These are phyloP conservation scores for Hemisphaericaspora xylanilytica DNA, from an alignment of 1,139 yeast species.

Conservation along the genomic window DNA sequence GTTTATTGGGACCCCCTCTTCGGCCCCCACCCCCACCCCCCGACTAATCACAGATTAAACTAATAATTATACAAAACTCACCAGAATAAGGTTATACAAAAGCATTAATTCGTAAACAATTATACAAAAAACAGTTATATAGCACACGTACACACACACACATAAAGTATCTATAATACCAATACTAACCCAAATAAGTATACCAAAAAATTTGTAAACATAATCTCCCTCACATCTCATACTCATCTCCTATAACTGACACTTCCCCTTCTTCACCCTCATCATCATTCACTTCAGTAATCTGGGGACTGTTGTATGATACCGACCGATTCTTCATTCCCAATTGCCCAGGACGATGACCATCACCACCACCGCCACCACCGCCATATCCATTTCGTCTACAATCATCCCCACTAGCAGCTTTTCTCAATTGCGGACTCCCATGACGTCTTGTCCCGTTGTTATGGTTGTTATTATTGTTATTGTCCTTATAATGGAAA, in stretches of 20 bases:
- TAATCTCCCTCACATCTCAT: background rate
- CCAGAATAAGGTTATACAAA: too few relatives aligned
- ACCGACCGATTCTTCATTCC: slow-evolving; percentile 24
- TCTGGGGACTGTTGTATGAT: slow-evolving; percentile 7
- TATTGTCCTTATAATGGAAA: slow-evolving; percentile 5
- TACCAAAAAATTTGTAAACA: background rate
- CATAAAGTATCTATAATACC: too few relatives aligned
- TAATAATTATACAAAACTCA: too few relatives aligned
- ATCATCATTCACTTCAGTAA: slow-evolving; percentile 9
- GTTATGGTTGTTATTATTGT: slow-evolving; percentile 8
- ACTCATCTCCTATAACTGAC: background rate
- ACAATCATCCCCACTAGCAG: slow-evolving; percentile 6
- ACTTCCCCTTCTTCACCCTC: background rate
- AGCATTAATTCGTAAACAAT: too few relatives aligned
- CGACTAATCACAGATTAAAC: too few relatives aligned
- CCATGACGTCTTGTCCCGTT: background rate
- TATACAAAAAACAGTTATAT: too few relatives aligned
- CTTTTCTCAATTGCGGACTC: background rate
- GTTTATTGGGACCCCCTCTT: too few relatives aligned
- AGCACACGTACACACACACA: too few relatives aligned
- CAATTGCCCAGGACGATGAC: slow-evolving; percentile 18
- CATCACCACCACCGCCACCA: slow-evolving; percentile 34
- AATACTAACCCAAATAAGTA: background rate
- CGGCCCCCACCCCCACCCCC: too few relatives aligned
- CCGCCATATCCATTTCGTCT: too few relatives aligned